These are phyloP conservation scores for Entomortierella lignicola DNA, from an alignment of 192 early-diverging fungal genomes.

Conservation along the genomic window DNA sequence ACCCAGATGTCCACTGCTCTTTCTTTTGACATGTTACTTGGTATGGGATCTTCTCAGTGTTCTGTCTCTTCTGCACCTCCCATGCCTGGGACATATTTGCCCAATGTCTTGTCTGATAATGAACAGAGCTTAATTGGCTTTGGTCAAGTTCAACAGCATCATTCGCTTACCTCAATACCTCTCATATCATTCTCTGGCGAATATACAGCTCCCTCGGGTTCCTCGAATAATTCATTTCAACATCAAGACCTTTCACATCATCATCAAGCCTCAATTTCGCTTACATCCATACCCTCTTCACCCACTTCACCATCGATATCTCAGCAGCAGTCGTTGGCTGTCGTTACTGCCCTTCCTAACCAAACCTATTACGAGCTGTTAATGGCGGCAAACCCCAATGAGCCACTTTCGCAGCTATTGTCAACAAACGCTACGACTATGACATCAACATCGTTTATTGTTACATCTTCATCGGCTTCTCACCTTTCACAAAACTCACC, in stretches of 20 bases:
- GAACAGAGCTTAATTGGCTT: slow-evolving; percentile 26
- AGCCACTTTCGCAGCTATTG: slow-evolving; percentile 43
- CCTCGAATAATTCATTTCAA: slow-evolving; percentile 3
- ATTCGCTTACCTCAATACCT: slow-evolving; percentile 34
- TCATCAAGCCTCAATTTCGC: not conserved
- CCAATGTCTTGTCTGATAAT: not conserved
- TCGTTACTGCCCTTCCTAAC: slow-evolving; percentile 8
- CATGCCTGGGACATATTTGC: not conserved
- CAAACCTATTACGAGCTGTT: slow-evolving; percentile 42
- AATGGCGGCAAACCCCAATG: slow-evolving; percentile 46
- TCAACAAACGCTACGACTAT: slow-evolving; percentile 37
- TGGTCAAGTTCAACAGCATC: slow-evolving; percentile 19
- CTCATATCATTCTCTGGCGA: slow-evolving; percentile 13
- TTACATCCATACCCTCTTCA: slow-evolving; percentile 13
- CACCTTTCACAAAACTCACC: slow-evolving; percentile 3
- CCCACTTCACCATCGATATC: not conserved
- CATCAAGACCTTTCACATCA: slow-evolving; percentile 1
- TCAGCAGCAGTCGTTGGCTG: slow-evolving; percentile 12
- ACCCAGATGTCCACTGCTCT: too few species aligned
- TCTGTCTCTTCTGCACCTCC: not conserved
- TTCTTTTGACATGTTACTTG: slow-evolving; percentile 39
- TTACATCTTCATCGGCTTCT: slow-evolving; percentile 2
- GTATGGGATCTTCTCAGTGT: slow-evolving; percentile 22
- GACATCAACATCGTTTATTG: slow-evolving; percentile 21
- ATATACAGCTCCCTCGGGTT: not conserved